A percentile compares a stretch with the other conserved stretches of the same genome.
phyloP scores from a whole-genome alignment of 73 alveolate species.

The Stentor coeruleus region DNA sequence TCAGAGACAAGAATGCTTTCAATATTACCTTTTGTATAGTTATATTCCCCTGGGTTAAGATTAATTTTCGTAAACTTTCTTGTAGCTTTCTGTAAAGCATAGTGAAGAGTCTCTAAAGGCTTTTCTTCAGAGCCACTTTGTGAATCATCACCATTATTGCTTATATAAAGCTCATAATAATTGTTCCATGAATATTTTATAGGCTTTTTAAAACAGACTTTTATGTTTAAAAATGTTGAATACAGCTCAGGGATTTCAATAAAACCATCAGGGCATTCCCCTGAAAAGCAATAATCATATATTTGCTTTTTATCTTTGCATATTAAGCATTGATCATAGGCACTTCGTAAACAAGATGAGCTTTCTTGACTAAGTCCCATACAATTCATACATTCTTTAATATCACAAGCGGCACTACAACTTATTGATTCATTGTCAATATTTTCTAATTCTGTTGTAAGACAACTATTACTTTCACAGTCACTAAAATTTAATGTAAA shows the following conservation, averaged over 20 bases:
- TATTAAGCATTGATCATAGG: background rate
- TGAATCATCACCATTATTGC: no score
- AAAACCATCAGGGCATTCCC: background rate
- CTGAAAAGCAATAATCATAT: no score
- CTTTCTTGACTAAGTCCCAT: background rate
- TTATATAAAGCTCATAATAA: no score
- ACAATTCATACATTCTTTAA: background rate
- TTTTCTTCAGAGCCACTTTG: no score
- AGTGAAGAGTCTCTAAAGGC: no score
- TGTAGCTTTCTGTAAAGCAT: slow-evolving; percentile 3
- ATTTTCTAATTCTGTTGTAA: background rate
- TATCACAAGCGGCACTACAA: background rate
- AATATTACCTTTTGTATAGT: background rate
- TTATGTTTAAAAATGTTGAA: background rate
- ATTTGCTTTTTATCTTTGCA: background rate
- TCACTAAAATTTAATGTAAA: background rate
- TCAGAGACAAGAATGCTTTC: background rate
- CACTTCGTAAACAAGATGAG: background rate
- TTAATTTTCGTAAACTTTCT: background rate
- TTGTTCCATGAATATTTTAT: no score
- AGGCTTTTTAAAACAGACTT: background rate
- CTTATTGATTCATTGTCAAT: background rate
- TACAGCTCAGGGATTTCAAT: background rate
- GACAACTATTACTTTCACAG: background rate
- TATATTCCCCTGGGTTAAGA: background rate